Conservation (phyloP, 495 filamentous ascomycete genomes). For the Trichoderma asperelloides region DNA sequence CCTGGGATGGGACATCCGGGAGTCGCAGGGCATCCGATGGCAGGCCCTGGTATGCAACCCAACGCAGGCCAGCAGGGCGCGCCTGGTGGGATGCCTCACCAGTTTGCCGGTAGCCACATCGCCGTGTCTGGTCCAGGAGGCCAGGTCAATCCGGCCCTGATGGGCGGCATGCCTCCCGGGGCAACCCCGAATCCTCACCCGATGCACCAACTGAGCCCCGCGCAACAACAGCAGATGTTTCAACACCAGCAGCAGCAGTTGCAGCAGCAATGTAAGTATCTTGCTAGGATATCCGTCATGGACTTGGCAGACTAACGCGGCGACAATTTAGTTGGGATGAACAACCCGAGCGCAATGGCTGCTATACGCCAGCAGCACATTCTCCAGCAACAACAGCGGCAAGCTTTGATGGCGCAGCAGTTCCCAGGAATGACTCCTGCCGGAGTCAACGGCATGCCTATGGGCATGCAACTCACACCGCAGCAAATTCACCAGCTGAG, state of each 20-base stretch:
- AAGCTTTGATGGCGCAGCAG: conserved; percentile 41
- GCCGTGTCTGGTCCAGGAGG: conserved; percentile 74
- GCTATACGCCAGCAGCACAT: conserved; percentile 35
- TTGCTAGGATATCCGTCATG: background rate
- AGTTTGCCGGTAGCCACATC: conserved; percentile 56
- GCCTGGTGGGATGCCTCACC: conserved; percentile 61
- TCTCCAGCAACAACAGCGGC: conserved; percentile 36
- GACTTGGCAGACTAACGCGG: conserved; percentile 13
- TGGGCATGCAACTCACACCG: conserved; percentile 50
- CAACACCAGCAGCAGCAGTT: conserved; percentile 50
- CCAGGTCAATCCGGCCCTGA: conserved; percentile 70
- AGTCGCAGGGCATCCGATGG: conserved; percentile 69
- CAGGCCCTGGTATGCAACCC: conserved; percentile 39
- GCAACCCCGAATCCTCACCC: conserved; percentile 68
- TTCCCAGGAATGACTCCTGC: conserved; percentile 34
- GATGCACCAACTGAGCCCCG: conserved; percentile 67
- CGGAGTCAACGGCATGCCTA: conserved; percentile 35
- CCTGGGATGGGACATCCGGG: conserved; percentile 66
- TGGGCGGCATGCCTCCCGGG: conserved; percentile 74
- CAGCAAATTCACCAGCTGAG: conserved; percentile 33
- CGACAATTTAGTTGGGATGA: conserved; percentile 28
- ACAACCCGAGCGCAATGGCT: conserved; percentile 42
- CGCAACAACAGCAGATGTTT: conserved; percentile 50
- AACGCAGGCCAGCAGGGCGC: conserved; percentile 62
- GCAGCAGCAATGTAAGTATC: conserved; percentile 1